Evolutionary conservation across 176 grass and related monocot genomes (phyloP).

Genomic region (Oryza nivara): DNA sequence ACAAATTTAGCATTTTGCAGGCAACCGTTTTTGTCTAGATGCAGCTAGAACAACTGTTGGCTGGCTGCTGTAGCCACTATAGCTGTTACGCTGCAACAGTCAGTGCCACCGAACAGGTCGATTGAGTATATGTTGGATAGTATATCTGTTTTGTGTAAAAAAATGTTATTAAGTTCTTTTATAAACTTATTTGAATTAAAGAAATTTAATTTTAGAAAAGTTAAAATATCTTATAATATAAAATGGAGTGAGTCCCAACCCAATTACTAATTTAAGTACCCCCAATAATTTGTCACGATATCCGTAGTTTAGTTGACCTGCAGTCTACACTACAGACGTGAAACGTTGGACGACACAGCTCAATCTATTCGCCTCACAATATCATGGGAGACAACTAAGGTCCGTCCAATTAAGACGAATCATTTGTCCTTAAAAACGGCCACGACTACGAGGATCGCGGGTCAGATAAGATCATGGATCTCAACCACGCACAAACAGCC

Average conservation of each 20-base stretch:
- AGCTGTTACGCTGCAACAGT: no score
- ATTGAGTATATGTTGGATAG: no score
- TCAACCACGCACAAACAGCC: neutral
- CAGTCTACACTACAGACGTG: neutral
- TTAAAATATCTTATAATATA: no score
- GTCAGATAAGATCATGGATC: neutral
- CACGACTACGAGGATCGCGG: neutral
- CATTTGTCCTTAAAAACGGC: neutral
- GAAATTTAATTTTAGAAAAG: no score
- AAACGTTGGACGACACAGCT: neutral
- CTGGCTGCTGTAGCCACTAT: no score
- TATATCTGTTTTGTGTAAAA: no score
- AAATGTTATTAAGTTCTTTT: no score
- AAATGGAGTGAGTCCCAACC: neutral
- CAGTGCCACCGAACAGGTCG: no score
- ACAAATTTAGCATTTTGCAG: no score
- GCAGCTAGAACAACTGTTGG: no score
- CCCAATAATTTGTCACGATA: conserved; percentile 16
- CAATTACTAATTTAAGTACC: neutral
- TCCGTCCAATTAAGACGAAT: neutral
- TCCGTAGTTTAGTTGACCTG: neutral
- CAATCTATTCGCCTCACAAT: neutral
- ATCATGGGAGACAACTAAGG: neutral
- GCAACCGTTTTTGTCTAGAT: no score
- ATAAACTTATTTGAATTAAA: no score